Evolutionary conservation across 2,329 filamentous ascomycete species (phyloP).

Genomic region (Pseudogymnoascus pannorum): DNA sequence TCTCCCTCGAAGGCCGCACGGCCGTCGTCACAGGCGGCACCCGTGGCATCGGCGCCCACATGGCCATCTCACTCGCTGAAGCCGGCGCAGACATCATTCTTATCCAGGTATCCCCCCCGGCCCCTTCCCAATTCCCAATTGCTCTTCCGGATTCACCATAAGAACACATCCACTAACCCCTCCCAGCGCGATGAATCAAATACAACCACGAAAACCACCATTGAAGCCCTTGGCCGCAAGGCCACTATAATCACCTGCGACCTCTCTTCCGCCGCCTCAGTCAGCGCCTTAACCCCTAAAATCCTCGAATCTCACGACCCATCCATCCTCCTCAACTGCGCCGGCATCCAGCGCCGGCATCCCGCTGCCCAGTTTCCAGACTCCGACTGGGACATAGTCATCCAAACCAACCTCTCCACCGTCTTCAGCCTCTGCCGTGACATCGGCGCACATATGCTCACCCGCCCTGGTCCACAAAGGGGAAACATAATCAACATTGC

Average conservation of each 20-base stretch:
- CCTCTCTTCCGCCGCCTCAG: slow-evolving; percentile 52
- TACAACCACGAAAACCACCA: slow-evolving; percentile 47
- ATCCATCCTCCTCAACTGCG: slow-evolving; percentile 80
- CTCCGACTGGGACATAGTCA: slow-evolving; percentile 67
- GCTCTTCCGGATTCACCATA: background rate
- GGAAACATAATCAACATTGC: slow-evolving; percentile 77
- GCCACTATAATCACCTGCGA: slow-evolving; percentile 63
- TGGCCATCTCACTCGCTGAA: slow-evolving; percentile 32
- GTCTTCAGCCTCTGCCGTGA: slow-evolving; percentile 76
- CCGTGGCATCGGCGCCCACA: slow-evolving; percentile 33
- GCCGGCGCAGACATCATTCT: slow-evolving; percentile 34
- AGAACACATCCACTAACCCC: background rate
- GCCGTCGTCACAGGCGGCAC: slow-evolving; percentile 33
- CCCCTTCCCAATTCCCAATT: slow-evolving; percentile 2
- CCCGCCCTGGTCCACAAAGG: slow-evolving; percentile 42
- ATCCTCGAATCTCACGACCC: slow-evolving; percentile 49
- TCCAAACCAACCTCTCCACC: slow-evolving; percentile 79
- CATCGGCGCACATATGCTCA: slow-evolving; percentile 72
- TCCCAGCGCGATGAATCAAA: slow-evolving; percentile 25
- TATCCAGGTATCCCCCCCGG: slow-evolving; percentile 29
- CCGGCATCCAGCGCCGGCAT: slow-evolving; percentile 76
- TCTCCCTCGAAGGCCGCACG: slow-evolving; percentile 32
- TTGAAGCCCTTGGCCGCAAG: slow-evolving; percentile 60
- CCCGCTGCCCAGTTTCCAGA: slow-evolving; percentile 69
- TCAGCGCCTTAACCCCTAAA: slow-evolving; percentile 51